A percentile compares a stretch with the other conserved stretches of the same genome.
Evolutionary conservation across 2,329 filamentous ascomycete species (phyloP).

Genomic region (Cercospora janseana): DNA sequence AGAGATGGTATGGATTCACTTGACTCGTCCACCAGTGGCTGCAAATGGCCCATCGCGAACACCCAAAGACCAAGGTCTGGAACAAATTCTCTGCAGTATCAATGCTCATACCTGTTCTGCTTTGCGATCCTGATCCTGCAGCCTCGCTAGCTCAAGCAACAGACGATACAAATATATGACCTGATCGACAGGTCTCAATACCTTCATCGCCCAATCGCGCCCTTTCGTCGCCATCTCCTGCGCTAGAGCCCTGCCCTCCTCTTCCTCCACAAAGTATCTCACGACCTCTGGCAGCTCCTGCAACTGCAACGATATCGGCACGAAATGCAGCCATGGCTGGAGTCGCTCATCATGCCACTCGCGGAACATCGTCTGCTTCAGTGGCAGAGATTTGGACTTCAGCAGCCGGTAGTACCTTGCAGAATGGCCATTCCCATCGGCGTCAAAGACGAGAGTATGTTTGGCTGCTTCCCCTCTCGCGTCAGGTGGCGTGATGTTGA

Average conservation of each 20-base stretch:
- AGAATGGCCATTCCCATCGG: conserved; percentile 63
- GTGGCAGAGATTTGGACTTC: conserved; percentile 64
- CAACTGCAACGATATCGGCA: conserved; percentile 74
- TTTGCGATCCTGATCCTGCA: too few relatives aligned
- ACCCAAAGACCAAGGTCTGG: too few relatives aligned
- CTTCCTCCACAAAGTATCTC: conserved; percentile 52
- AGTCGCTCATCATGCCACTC: conserved; percentile 75
- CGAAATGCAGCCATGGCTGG: conserved; percentile 75
- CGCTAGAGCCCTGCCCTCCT: conserved; percentile 2
- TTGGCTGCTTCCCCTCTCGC: conserved; percentile 9
- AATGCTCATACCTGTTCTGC: too few relatives aligned
- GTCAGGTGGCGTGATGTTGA: conserved; percentile 13
- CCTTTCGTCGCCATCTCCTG: conserved; percentile 44
- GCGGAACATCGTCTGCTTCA: conserved; percentile 74
- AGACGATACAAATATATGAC: conserved; percentile 19
- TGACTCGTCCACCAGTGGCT: too few relatives aligned
- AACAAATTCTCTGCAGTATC: too few relatives aligned
- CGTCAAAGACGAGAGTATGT: conserved; percentile 51
- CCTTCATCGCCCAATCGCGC: conserved; percentile 38
- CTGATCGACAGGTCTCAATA: conserved; percentile 20
- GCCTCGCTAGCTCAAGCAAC: too few relatives aligned
- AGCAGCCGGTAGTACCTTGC: conserved; percentile 55
- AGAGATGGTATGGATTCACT: too few relatives aligned
- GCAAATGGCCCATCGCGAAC: too few relatives aligned
- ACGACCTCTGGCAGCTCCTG: conserved; percentile 70